Conservation (phyloP, 805 yeast genomes). For the Lipomyces anomalus region DNA sequence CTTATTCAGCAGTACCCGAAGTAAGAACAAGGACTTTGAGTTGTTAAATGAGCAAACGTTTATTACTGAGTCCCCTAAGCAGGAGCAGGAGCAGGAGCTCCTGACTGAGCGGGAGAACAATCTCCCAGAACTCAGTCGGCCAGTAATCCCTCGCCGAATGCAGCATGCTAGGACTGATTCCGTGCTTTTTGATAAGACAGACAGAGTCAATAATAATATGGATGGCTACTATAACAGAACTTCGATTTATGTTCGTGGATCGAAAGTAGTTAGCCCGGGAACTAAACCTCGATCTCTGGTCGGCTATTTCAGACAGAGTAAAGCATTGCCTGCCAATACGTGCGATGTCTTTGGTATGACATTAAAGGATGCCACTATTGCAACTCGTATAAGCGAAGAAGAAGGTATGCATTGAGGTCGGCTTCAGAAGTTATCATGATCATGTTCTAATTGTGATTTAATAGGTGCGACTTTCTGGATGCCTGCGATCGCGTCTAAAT, state of each 20-base stretch:
- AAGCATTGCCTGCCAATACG: background rate
- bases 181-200: background rate
- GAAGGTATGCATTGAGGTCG: slow-evolving; percentile 4
- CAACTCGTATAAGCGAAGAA: slow-evolving; percentile 15
- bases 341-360: slow-evolving; percentile 24
- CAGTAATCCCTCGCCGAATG: slow-evolving; percentile 27
- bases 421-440: background rate
- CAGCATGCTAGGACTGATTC: background rate
- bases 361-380: slow-evolving; percentile 22
- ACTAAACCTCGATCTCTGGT: background rate
- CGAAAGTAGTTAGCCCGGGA: background rate
- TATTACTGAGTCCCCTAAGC: no score
- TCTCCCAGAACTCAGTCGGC: no score
- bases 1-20: no score
- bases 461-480: slow-evolving; percentile 22
- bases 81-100: no score
- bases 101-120: no score
- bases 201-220: background rate
- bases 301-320: background rate
- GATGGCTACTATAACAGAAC: background rate
- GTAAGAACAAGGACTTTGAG: no score
- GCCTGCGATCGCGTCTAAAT: slow-evolving; percentile 20
- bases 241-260: background rate
- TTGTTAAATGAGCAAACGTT: no score
- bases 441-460: background rate